phyloP scores from a whole-genome alignment of 345 rosid genomes.

The Arabis hirsuta region DNA sequence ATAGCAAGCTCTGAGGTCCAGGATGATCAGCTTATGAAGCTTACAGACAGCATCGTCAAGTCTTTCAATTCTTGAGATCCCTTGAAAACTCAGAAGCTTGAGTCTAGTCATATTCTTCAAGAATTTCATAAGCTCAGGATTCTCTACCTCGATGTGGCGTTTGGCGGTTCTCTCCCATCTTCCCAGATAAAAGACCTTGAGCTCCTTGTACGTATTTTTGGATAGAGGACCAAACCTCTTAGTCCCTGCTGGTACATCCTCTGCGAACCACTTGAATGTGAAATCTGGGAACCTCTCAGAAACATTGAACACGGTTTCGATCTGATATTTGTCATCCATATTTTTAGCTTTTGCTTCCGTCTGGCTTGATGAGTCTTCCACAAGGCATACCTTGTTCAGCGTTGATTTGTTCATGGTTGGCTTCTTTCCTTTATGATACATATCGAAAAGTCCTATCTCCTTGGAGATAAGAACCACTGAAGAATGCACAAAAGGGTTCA shows the following conservation, averaged over 20 bases:
- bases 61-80: conserved; percentile 54
- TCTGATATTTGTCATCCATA: neutral
- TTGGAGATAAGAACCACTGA: conserved; percentile 45
- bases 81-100: conserved; percentile 57
- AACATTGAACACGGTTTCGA: conserved; percentile 54
- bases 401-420: conserved; percentile 17
- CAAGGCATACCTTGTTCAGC: conserved; percentile 52
- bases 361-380: conserved; percentile 32
- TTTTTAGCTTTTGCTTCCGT: conserved; percentile 10
- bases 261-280: conserved; percentile 46
- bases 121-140: conserved; percentile 35
- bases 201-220: neutral
- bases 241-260: conserved; percentile 1
- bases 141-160: conserved; percentile 54
- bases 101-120: conserved; percentile 45
- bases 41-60: conserved; percentile 43
- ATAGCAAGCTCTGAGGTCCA: conserved; percentile 66
- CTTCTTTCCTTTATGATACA: conserved; percentile 21
- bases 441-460: conserved; percentile 33
- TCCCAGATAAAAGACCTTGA: conserved; percentile 52
- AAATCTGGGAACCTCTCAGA: conserved; percentile 53
- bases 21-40: conserved; percentile 47
- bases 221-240: neutral
- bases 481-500: conserved; percentile 50
- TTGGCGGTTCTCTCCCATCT: conserved; percentile 51